phyloP scores from a whole-genome alignment of 1,284 basidiomycete species.

The Phaffia rhodozyma region DNA sequence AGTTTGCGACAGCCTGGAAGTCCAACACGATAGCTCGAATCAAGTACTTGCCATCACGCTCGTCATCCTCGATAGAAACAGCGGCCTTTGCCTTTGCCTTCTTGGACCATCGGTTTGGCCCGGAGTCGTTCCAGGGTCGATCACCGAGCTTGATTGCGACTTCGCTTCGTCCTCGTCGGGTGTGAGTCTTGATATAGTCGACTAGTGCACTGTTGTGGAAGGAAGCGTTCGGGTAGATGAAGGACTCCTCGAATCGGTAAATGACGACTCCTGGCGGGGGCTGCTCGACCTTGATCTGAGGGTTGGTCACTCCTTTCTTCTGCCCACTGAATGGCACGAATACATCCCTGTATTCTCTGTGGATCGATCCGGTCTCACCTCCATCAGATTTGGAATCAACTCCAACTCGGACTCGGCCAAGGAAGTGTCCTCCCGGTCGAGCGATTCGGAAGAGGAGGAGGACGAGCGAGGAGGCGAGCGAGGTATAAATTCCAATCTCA shows the following conservation, averaged over 20 bases:
- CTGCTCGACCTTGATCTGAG: slow-evolving; percentile 57
- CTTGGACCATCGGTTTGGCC: slow-evolving; percentile 43
- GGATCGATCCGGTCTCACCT: slow-evolving; percentile 31
- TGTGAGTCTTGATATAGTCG: slow-evolving; percentile 65
- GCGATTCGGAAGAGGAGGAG: slow-evolving; percentile 84
- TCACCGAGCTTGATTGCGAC: slow-evolving; percentile 51
- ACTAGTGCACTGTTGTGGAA: slow-evolving; percentile 64
- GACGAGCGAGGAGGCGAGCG: slow-evolving; percentile 64
- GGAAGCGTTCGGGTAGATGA: slow-evolving; percentile 85
- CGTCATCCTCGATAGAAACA: slow-evolving; percentile 37
- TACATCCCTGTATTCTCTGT: slow-evolving; percentile 24
- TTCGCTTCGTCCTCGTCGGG: slow-evolving; percentile 64
- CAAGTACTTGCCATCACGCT: slow-evolving; percentile 48
- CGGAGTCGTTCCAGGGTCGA: slow-evolving; percentile 91
- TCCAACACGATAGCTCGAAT: slow-evolving; percentile 83
- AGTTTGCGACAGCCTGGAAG: slow-evolving; percentile 59
- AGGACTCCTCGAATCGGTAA: slow-evolving; percentile 88
- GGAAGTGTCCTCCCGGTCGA: slow-evolving; percentile 80
- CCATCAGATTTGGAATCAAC: slow-evolving; percentile 38
- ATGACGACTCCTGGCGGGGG: slow-evolving; percentile 80
- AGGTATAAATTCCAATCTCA: slow-evolving; percentile 90
- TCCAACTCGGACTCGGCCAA: slow-evolving; percentile 58
- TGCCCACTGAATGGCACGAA: slow-evolving; percentile 3
- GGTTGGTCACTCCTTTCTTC: slow-evolving; percentile 44
- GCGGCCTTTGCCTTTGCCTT: not conserved